Percentiles rank a stretch among this genome's conserved stretches.
These are phyloP conservation scores for Pseudofabraea citricarpa DNA, from an alignment of 2,329 filamentous ascomycete genomes.

Conservation along the genomic window DNA sequence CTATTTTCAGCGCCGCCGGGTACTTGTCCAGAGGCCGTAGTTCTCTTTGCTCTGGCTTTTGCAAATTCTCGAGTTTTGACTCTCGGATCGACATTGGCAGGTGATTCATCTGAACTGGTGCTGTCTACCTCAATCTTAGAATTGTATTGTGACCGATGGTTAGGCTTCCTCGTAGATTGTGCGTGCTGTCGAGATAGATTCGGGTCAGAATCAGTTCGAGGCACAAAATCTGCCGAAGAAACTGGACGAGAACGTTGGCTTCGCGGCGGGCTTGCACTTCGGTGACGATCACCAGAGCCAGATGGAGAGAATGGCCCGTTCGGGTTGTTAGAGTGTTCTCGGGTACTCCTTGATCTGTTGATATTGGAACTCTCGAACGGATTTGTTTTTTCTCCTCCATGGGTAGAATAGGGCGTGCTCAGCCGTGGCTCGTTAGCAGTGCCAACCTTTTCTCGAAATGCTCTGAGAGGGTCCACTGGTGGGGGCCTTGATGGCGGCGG, in stretches of 20 bases:
- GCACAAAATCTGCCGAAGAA: conserved; percentile 7
- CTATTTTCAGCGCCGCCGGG: conserved; percentile 2
- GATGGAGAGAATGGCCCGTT: neutral
- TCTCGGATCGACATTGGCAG: neutral
- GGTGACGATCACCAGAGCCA: neutral
- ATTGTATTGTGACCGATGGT: conserved; percentile 1
- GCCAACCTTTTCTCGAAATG: conserved; percentile 35
- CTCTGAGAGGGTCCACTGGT: conserved; percentile 38
- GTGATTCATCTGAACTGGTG: conserved; percentile 12
- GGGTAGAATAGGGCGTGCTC: conserved; percentile 51
- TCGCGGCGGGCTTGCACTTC: conserved; percentile 9
- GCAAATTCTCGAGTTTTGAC: neutral
- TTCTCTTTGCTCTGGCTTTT: neutral
- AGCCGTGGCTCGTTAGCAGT: conserved; percentile 42
- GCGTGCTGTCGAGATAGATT: conserved; percentile 14
- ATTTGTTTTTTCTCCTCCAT: conserved; percentile 54
- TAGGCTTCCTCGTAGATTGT: too few species aligned
- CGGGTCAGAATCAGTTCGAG: conserved; percentile 22
- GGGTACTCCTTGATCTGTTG: conserved; percentile 26
- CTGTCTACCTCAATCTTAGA: conserved; percentile 2
- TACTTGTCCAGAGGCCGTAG: neutral
- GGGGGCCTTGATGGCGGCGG: conserved; percentile 18
- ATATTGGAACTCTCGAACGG: conserved; percentile 42
- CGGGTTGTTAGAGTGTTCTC: conserved; percentile 8
- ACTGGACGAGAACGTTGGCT: conserved; percentile 2